Conservation (phyloP, 192 early-diverging fungal genomes). For the Fimicolochytrium jonesii region DNA sequence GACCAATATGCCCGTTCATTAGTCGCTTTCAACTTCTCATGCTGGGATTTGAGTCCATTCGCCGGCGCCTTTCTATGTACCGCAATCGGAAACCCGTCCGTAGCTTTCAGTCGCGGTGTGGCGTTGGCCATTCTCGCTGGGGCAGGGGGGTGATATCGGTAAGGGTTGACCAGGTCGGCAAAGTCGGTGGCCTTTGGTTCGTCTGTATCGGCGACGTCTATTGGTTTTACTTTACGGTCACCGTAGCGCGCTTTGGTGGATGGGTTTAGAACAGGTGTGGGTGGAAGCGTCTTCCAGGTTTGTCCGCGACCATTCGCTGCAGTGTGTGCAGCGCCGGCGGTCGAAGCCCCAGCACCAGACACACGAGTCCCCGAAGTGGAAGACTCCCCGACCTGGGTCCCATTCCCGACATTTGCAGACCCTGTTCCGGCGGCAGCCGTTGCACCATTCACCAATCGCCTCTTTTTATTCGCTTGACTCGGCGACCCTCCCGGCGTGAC, state of each 20-base stretch:
- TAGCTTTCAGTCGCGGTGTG: neutral
- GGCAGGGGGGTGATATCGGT: neutral
- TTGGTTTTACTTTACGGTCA: neutral
- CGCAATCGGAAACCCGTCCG: neutral
- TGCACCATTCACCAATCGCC: too few species aligned
- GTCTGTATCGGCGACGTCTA: neutral
- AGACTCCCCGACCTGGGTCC: too few species aligned
- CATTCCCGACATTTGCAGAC: too few species aligned
- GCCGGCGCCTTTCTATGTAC: neutral
- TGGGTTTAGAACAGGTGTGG: neutral
- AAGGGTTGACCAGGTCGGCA: neutral
- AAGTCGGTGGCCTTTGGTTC: neutral
- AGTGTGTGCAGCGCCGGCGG: too few species aligned
- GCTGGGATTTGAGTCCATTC: neutral
- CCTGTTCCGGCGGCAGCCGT: too few species aligned
- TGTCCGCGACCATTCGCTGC: neutral
- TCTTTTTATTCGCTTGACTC: too few species aligned
- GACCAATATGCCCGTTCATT: neutral
- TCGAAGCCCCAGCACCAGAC: too few species aligned
- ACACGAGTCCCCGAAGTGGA: too few species aligned
- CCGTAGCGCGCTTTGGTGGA: conserved; percentile 1
- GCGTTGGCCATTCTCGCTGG: neutral
- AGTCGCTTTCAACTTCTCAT: neutral
- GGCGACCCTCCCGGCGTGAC: too few species aligned
- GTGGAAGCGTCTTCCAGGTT: neutral